A percentile compares a stretch with the other conserved stretches of the same genome.
Evolutionary conservation across 208 protist species (phyloP).

Genomic region (Crithidia acanthocephali): DNA sequence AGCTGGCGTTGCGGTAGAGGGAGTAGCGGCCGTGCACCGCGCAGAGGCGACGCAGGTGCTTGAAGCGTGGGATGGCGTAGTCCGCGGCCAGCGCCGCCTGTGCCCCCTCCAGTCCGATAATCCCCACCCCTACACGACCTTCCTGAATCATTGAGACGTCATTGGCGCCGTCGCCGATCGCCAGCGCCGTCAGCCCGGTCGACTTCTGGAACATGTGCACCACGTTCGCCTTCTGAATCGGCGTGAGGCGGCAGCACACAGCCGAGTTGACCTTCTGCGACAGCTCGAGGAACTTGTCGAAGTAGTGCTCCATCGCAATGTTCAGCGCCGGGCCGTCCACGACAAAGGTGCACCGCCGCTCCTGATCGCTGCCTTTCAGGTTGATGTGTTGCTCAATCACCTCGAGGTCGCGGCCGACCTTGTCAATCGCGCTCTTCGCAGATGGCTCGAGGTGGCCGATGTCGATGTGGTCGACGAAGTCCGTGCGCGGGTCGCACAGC

Average conservation of each 20-base stretch:
- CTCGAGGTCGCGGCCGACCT: conserved; percentile 65
- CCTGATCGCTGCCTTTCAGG: conserved; percentile 44
- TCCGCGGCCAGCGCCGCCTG: conserved; percentile 95
- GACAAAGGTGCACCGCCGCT: conserved; percentile 74
- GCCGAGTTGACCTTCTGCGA: conserved; percentile 84
- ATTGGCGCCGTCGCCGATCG: conserved; percentile 99
- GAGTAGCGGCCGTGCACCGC: conserved; percentile 96
- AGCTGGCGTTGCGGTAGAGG: conserved; percentile 92
- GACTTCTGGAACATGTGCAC: conserved; percentile 92
- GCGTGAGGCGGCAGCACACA: conserved; percentile 91
- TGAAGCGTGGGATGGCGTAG: conserved; percentile 96
- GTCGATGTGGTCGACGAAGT: conserved; percentile 89
- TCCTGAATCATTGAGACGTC: conserved; percentile 98
- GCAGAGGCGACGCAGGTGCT: conserved; percentile 92
- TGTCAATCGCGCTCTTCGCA: conserved; percentile 45
- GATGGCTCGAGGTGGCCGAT: conserved; percentile 61
- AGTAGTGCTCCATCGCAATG: conserved; percentile 79
- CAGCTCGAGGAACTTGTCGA: conserved; percentile 69
- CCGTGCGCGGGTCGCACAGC: conserved; percentile 76
- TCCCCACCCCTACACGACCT: conserved; percentile 96
- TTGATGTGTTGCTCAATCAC: conserved; percentile 65
- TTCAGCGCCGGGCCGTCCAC: conserved; percentile 80
- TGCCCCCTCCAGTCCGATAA: conserved; percentile 96
- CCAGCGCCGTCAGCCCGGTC: conserved; percentile 89
- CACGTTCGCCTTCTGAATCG: conserved; percentile 90